These are phyloP conservation scores for Cotoneaster glaucophyllus DNA, from an alignment of 306 rosid genomes.

Conservation along the genomic window DNA sequence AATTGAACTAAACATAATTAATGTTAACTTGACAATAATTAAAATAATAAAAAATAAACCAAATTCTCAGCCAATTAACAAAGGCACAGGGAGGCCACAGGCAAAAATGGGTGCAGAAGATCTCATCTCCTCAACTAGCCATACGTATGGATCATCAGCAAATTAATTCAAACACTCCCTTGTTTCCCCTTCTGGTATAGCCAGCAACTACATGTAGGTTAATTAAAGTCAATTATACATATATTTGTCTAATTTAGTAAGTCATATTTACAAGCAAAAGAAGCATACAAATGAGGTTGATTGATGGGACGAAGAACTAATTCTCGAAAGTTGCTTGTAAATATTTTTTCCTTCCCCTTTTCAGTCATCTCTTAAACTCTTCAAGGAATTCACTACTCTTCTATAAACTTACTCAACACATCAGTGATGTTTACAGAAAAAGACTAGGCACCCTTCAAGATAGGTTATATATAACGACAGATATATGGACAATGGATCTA, in stretches of 20 bases:
- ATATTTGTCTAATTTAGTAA: not conserved
- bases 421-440: constrained; percentile 35
- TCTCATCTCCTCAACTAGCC: no score
- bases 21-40: no score
- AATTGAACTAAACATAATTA: no score
- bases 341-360: not conserved
- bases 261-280: not conserved
- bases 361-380: not conserved
- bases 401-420: constrained; percentile 3
- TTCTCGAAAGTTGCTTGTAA: not conserved
- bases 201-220: not conserved
- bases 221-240: not conserved
- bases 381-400: not conserved
- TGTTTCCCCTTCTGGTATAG: not conserved
- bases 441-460: constrained; percentile 59
- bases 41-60: no score
- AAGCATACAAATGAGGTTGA: not conserved
- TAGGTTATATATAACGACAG: constrained; percentile 16
- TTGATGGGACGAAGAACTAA: constrained; percentile 4
- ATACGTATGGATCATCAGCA: not conserved
- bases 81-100: no score
- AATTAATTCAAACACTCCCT: not conserved
- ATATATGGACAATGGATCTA: not conserved
- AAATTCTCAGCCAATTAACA: no score
- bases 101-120: no score